Percentiles rank a stretch among this genome's conserved stretches.
phyloP scores from a whole-genome alignment of 192 early-diverging fungal genomes.

The Coemansia sp. region DNA sequence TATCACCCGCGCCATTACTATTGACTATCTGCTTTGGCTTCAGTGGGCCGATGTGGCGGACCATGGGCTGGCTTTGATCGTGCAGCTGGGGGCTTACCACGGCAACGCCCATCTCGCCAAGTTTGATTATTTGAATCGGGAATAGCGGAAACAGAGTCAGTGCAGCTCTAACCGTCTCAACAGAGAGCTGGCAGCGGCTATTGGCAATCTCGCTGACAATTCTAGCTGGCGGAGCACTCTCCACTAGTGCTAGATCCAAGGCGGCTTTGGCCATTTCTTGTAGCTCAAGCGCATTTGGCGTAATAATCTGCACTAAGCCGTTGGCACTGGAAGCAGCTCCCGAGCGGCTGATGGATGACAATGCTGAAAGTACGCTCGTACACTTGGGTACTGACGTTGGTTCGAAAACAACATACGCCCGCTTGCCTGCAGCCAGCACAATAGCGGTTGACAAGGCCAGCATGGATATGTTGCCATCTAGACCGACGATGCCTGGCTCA shows the following conservation, averaged over 20 bases:
- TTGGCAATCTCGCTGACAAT: conserved; percentile 14
- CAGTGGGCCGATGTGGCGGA: conserved; percentile 21
- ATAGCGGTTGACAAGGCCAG: conserved; percentile 52
- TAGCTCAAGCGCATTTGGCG: conserved; percentile 77
- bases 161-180: conserved; percentile 17
- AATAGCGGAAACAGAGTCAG: conserved; percentile 53
- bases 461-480: conserved; percentile 73
- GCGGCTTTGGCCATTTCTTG: conserved; percentile 55
- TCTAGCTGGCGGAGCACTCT: conserved; percentile 6
- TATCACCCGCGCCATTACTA: conserved; percentile 53
- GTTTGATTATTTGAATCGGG: conserved; percentile 63
- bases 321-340: background rate
- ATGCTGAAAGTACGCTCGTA: conserved; percentile 53
- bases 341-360: conserved; percentile 39
- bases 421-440: conserved; percentile 17
- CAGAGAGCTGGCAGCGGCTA: conserved; percentile 4
- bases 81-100: conserved; percentile 24
- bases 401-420: conserved; percentile 70
- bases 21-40: conserved; percentile 18
- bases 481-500: conserved; percentile 52
- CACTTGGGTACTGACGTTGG: conserved; percentile 90
- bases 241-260: conserved; percentile 16
- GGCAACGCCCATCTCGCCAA: conserved; percentile 65
- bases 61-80: background rate
- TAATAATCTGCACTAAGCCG: conserved; percentile 55